Conservation (phyloP, 169 alveolate species). For the Perkinsus marinus region DNA sequence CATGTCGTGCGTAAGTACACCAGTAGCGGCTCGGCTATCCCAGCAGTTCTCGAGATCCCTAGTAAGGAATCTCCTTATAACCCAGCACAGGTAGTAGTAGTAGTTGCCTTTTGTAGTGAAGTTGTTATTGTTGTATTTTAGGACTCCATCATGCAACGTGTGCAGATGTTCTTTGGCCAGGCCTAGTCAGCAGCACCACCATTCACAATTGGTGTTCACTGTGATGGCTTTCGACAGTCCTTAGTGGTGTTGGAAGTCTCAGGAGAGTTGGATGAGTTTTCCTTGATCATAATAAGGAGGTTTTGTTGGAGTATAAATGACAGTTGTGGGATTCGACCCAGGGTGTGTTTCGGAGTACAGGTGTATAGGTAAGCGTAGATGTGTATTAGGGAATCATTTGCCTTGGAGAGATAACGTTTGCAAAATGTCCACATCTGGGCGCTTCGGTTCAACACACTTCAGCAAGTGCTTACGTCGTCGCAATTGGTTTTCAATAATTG, state of each 20-base stretch:
- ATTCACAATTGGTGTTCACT: background rate
- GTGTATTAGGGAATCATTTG: too few relatives aligned
- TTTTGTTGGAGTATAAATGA: background rate
- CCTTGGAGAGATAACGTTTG: too few relatives aligned
- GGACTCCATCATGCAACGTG: background rate
- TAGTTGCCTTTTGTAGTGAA: background rate
- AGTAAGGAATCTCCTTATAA: conserved; percentile 68
- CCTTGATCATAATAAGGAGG: background rate
- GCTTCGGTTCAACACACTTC: too few relatives aligned
- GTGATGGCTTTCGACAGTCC: background rate
- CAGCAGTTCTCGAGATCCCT: conserved; percentile 76
- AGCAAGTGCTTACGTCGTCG: too few relatives aligned
- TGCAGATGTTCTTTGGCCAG: background rate
- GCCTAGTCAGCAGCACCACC: background rate
- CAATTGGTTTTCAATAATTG: too few relatives aligned
- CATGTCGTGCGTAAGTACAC: conserved; percentile 33
- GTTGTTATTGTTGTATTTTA: background rate
- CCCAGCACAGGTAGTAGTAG: conserved; percentile 1
- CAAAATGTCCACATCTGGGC: too few relatives aligned
- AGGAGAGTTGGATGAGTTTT: background rate
- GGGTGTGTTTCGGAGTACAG: too few relatives aligned
- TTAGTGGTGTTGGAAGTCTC: background rate
- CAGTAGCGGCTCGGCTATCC: conserved; percentile 30
- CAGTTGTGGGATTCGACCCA: too few relatives aligned
- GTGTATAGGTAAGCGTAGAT: too few relatives aligned